Evolutionary conservation across 2,329 filamentous ascomycete genomes (phyloP).

Genomic region (Colletotrichum spinosum): DNA sequence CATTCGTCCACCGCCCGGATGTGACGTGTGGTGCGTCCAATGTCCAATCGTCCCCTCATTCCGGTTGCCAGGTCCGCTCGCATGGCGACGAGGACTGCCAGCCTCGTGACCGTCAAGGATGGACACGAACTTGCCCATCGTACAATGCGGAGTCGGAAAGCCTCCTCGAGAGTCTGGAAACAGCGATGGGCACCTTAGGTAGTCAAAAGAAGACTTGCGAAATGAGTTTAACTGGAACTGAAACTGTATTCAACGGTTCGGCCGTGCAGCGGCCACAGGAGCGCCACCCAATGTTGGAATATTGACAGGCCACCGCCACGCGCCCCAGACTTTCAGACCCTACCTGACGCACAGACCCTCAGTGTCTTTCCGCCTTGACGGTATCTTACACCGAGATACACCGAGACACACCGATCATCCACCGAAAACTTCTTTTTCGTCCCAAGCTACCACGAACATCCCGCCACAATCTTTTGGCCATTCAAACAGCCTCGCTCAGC

Average conservation of each 20-base stretch:
- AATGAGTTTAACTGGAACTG: no score
- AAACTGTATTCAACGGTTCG: no score
- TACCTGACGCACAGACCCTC: background rate
- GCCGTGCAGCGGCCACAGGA: no score
- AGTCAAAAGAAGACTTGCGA: no score
- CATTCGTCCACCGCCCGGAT: constrained; percentile 4
- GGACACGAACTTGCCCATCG: no score
- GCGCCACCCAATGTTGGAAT: constrained; percentile 7
- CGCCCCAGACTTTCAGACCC: no score
- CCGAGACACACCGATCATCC: constrained; percentile 9
- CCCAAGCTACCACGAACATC: background rate
- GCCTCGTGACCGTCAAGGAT: no score
- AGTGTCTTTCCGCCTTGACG: background rate
- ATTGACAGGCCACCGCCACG: background rate
- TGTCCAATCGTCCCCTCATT: constrained; percentile 33
- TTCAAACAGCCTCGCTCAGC: constrained; percentile 29
- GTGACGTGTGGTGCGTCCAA: constrained; percentile 14
- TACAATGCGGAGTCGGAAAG: no score
- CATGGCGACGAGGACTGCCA: background rate
- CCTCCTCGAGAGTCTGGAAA: no score
- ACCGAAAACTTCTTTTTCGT: constrained; percentile 35
- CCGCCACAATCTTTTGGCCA: constrained; percentile 18
- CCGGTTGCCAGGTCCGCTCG: background rate
- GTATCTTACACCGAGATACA: background rate
- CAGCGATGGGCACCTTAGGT: no score